Conservation (phyloP, 2,329 filamentous ascomycete genomes). For the Rutstroemia sp. region DNA sequence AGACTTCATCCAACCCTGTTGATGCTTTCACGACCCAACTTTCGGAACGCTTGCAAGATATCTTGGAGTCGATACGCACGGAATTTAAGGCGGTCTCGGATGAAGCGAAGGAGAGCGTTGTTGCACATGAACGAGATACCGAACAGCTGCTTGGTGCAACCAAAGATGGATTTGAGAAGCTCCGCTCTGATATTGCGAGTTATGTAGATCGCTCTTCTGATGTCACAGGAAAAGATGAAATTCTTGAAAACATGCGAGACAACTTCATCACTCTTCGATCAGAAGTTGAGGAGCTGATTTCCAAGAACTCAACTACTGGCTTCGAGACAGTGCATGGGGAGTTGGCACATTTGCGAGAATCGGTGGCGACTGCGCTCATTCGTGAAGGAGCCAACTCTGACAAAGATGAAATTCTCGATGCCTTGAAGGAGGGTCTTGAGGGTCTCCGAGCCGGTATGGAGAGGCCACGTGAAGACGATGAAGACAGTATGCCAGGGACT, state of each 20-base stretch:
- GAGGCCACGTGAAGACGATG: conserved; percentile 30
- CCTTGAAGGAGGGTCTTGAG: conserved; percentile 61
- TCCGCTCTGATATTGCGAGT: conserved; percentile 71
- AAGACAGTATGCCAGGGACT: conserved; percentile 47
- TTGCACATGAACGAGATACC: conserved; percentile 71
- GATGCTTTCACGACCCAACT: conserved; percentile 43
- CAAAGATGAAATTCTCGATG: conserved; percentile 58
- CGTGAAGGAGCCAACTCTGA: conserved; percentile 38
- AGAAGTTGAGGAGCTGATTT: conserved; percentile 57
- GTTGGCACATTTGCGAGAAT: conserved; percentile 53
- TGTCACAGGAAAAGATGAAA: conserved; percentile 66
- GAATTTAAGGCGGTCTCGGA: conserved; percentile 55
- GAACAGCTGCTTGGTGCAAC: conserved; percentile 85
- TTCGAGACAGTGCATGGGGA: conserved; percentile 50
- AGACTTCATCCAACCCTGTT: conserved; percentile 35
- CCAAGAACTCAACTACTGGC: conserved; percentile 41
- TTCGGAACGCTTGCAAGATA: conserved; percentile 52
- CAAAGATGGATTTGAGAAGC: conserved; percentile 76
- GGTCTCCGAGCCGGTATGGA: conserved; percentile 64
- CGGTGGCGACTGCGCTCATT: conserved; percentile 44
- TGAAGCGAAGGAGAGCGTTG: conserved; percentile 69
- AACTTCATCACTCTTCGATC: conserved; percentile 61
- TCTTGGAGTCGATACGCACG: conserved; percentile 51
- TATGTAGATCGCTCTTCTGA: conserved; percentile 71
- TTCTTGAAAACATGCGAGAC: conserved; percentile 59